phyloP scores from a whole-genome alignment of 495 filamentous ascomycete genomes.

The Lentithecium fluviatile region DNA sequence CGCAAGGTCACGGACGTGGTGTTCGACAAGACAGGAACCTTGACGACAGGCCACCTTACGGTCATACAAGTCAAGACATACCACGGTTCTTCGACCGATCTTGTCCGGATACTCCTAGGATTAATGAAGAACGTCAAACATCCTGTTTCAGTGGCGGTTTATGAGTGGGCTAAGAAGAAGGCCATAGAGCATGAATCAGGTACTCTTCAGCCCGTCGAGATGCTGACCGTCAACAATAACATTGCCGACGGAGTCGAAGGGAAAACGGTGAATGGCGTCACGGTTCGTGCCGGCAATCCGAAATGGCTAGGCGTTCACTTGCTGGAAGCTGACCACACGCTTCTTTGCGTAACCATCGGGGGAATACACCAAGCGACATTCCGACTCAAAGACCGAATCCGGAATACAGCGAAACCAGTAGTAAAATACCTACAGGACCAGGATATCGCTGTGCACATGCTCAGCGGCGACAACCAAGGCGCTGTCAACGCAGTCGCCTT shows the following conservation, averaged over 20 bases:
- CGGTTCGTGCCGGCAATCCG: slow-evolving; percentile 61
- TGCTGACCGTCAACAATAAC: slow-evolving; percentile 46
- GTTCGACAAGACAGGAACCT: slow-evolving; percentile 82
- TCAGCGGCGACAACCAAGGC: slow-evolving; percentile 68
- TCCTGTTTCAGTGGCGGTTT: slow-evolving; percentile 65
- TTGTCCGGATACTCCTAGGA: slow-evolving; percentile 45
- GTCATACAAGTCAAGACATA: slow-evolving; percentile 18
- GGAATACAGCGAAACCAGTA: slow-evolving; percentile 54
- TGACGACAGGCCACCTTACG: slow-evolving; percentile 52
- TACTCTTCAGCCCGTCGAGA: slow-evolving; percentile 37
- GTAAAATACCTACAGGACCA: slow-evolving; percentile 54
- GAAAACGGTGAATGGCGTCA: slow-evolving; percentile 40
- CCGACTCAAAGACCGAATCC: slow-evolving; percentile 59
- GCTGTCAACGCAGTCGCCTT: slow-evolving; percentile 57
- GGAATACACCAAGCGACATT: slow-evolving; percentile 54
- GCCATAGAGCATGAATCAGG: slow-evolving; percentile 47
- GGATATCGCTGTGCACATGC: slow-evolving; percentile 59
- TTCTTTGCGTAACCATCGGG: slow-evolving; percentile 62
- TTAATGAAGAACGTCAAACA: slow-evolving; percentile 59
- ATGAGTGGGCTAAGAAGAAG: slow-evolving; percentile 41
- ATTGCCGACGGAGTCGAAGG: background rate
- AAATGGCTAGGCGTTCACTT: slow-evolving; percentile 54
- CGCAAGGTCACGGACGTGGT: slow-evolving; percentile 65
- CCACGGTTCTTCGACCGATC: slow-evolving; percentile 49
- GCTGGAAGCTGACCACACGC: slow-evolving; percentile 52